These are phyloP conservation scores for Litchi chinensis DNA, from an alignment of 345 rosid species.

Conservation along the genomic window DNA sequence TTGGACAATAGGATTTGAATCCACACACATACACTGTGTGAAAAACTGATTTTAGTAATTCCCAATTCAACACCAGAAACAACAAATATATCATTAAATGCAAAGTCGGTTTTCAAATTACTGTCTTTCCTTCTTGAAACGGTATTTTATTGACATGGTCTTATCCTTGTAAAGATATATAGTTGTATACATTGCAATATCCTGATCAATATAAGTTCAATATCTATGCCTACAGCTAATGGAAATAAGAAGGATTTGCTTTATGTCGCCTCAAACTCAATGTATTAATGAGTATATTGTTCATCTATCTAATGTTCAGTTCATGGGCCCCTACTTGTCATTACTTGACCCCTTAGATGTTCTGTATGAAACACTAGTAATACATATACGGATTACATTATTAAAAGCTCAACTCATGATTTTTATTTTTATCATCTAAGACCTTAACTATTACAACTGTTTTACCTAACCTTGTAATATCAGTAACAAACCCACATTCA, in stretches of 20 bases:
- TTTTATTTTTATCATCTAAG: neutral
- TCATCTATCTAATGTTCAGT: neutral
- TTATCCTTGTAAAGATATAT: neutral
- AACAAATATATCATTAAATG: neutral
- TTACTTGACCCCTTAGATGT: neutral
- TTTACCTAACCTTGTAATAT: neutral
- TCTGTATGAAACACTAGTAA: neutral
- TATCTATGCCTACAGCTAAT: neutral
- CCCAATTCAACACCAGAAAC: slow-evolving; percentile 1
- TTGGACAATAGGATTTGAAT: neutral
- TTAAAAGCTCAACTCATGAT: neutral
- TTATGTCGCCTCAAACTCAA: neutral
- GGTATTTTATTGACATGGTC: neutral
- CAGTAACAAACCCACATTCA: neutral
- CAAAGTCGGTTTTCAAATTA: neutral
- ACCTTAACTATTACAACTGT: neutral
- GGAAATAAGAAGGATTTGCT: neutral
- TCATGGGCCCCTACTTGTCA: neutral
- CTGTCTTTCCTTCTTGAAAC: slow-evolving; percentile 1
- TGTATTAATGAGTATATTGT: neutral
- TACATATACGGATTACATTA: too few species aligned
- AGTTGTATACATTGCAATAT: neutral
- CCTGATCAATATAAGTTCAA: neutral
- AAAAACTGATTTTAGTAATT: neutral
- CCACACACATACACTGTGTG: neutral